Base-by-base conservation (phyloP, 495 filamentous ascomycete genomes). In the Penicillium antarcticum region DNA sequence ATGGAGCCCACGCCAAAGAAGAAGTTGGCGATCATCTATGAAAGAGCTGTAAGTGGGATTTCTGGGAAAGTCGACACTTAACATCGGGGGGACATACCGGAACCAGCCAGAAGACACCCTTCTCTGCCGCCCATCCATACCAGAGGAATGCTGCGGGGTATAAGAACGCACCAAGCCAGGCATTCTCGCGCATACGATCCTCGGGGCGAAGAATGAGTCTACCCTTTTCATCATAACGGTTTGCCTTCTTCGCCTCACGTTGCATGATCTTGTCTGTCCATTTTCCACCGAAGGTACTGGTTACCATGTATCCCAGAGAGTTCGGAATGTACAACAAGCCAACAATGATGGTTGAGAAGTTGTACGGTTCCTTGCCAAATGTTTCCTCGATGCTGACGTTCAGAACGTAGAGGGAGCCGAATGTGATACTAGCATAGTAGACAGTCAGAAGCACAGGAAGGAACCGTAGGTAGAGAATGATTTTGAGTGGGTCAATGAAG, bases 231-330 rank as follows among this genome's bases (percentile, higher is more conserved):
- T 92, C 88, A 56, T 85, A 89, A 4, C 88, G 74, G 17, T 79
- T 80, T 0, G 88, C 89, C 53, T 81, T 85, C 19, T 69, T 71
- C 4, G 91, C 91, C 69, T 92, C 87, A 4, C 87, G 82, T 33
- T 81, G 76, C 92, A 97, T 97, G 67, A 97, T 95, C 29, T 63
- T 67, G 68, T 97, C 92, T 66, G 89, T 87, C 92, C 92, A 97
- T 34, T 73, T 74, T 1, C 92, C 92, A 34, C 92, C 92, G 19
- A 90, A 68, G 5, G 88, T 44, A 52, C 85, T 87, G 6, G 87
- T 80, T 3, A 83, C 58, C 21, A 95, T 62, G 66, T 95, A 97
- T 11, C 92, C 92, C 10, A 94, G 44, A 1, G 87, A 87, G 40
- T 82, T 80, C 0, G 92, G 88, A 24, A 96, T 83, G 64, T 97